Base-by-base conservation (phyloP, 2,329 filamentous ascomycete genomes). In the Trichoderma sp. region DNA sequence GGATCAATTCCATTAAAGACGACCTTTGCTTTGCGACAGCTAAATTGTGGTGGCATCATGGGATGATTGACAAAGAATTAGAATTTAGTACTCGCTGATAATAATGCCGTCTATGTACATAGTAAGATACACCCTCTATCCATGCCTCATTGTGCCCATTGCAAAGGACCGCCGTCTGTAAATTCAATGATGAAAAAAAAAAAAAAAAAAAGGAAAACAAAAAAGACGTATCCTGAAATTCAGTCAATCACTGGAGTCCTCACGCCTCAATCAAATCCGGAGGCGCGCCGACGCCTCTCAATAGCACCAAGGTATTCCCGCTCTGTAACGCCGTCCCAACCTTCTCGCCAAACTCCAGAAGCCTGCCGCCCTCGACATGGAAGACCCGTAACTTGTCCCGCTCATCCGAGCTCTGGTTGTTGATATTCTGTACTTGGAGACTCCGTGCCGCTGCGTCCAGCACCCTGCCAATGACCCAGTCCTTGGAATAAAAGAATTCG, bases 271-370 rank as follows among this genome's bases (percentile, higher is more conserved):
- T 91, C 74, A 94, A 79, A 78, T 93, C 89, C 24, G 90, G 89
- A 67, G 92, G 87, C n/a, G 90, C 87, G 1, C 93, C 93, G 64
- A 97, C 90, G 0, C 96, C 96, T 71, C 96, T 85, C 65, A 99
- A 76, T 75, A 99, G 77, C 28, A 98, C 94, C 72, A 99, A 88
- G 13, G 94, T 97, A 77, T 99, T 95, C 1, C 96, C 96, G 73
- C 87, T 94, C 72, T 88, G 87, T 69, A 96, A 83, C 32, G 84
- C 85, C 64, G 84, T 84, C 5, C 93, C 94, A 67, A 97, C 84
- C 83, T 95, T 94, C 80, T 97, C 94, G 28, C 87, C 89, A 75
- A 96, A 99, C 70, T 96, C 94, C 71, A 99, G 79, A 71, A 99
- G 79, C 69, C 93, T 84, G 0, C 96, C 96, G 0, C 91, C 92